Percentiles rank a stretch among this genome's conserved stretches.
These are phyloP conservation scores for Aspergillus nidulans DNA, from an alignment of 495 filamentous ascomycete species.

Conservation along the genomic window DNA sequence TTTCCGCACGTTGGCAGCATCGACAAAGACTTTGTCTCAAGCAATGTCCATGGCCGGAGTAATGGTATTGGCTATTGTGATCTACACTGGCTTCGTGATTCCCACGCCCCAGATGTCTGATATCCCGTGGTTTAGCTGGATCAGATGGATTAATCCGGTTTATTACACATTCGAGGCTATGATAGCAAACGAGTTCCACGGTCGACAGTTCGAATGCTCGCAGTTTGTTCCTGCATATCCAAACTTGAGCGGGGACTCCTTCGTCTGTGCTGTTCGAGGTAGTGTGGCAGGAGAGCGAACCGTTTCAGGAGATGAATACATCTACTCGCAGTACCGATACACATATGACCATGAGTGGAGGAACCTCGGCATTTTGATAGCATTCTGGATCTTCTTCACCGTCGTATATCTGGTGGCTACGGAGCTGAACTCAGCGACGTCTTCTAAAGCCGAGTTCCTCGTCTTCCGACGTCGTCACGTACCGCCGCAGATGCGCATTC, in stretches of 20 bases:
- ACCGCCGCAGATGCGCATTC: slow-evolving; percentile 28
- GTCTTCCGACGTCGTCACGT: slow-evolving; percentile 41
- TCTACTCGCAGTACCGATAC: slow-evolving; percentile 52
- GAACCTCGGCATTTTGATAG: slow-evolving; percentile 62
- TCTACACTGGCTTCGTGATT: slow-evolving; percentile 47
- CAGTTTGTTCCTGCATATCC: slow-evolving; percentile 49
- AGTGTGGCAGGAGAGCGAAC: slow-evolving; percentile 46
- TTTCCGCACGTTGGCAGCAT: slow-evolving; percentile 44
- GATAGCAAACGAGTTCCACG: slow-evolving; percentile 56
- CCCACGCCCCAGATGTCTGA: slow-evolving; percentile 41
- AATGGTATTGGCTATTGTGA: slow-evolving; percentile 40
- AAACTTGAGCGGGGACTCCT: slow-evolving; percentile 40
- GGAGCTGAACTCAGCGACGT: slow-evolving; percentile 41
- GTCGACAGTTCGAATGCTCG: slow-evolving; percentile 45
- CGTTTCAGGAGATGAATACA: slow-evolving; percentile 53
- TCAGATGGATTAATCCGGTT: slow-evolving; percentile 44
- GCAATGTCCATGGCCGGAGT: slow-evolving; percentile 49
- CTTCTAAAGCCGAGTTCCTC: slow-evolving; percentile 40
- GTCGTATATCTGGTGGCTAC: slow-evolving; percentile 41
- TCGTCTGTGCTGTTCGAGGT: slow-evolving; percentile 51
- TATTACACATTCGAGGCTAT: slow-evolving; percentile 43
- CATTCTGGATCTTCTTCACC: slow-evolving; percentile 61
- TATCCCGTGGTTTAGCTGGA: slow-evolving; percentile 48
- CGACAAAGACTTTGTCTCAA: slow-evolving; percentile 44
- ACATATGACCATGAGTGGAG: slow-evolving; percentile 58